phyloP scores from a whole-genome alignment of 805 yeast genomes.

The Yarrowia alimentaria region DNA sequence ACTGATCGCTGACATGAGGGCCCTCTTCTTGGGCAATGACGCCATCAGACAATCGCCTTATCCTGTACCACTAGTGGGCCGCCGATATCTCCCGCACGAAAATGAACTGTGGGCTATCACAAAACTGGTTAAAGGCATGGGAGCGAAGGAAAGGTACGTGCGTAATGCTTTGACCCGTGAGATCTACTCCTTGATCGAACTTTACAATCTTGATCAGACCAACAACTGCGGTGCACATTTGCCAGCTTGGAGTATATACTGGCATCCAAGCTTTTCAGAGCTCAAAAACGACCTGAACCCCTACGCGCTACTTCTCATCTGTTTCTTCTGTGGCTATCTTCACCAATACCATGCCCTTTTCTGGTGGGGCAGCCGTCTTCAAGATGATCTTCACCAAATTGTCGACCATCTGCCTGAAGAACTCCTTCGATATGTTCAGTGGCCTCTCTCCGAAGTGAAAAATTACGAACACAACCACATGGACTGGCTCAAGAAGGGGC shows the following conservation, averaged over 20 bases:
- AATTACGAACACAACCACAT: neutral
- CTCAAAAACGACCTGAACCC: neutral
- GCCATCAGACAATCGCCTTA: no score
- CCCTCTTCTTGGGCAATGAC: no score
- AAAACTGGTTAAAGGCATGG: neutral
- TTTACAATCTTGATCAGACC: neutral
- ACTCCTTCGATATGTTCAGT: neutral
- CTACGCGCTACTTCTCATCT: constrained; percentile 1
- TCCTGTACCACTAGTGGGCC: no score
- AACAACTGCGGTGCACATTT: neutral
- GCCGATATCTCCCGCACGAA: no score
- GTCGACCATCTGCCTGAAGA: neutral
- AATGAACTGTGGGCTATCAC: neutral
- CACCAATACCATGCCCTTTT: neutral
- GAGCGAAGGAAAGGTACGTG: neutral
- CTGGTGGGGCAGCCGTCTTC: constrained; percentile 3
- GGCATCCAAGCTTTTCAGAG: neutral
- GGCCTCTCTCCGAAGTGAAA: neutral
- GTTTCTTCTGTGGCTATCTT: constrained; percentile 1
- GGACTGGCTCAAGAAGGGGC: neutral
- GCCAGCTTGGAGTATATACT: neutral
- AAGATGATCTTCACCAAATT: neutral
- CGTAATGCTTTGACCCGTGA: neutral
- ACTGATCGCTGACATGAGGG: neutral
- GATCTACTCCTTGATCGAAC: neutral